Percentiles rank a stretch among this genome's conserved stretches.
Conservation (phyloP, 352 stramenopile genomes). For the Paralagenidium karlingii region DNA sequence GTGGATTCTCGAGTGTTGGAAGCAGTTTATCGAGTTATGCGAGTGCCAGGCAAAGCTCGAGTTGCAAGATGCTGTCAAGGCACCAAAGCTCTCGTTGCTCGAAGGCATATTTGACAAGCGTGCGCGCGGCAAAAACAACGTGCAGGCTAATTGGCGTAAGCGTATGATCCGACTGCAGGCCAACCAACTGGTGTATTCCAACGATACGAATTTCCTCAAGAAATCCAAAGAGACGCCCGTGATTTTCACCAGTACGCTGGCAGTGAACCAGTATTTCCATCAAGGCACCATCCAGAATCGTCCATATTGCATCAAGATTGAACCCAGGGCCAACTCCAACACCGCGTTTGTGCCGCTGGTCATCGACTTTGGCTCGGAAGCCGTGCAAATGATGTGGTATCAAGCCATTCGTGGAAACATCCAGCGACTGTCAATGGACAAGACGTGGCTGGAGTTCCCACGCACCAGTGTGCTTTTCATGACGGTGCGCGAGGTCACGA, state of each 20-base stretch:
- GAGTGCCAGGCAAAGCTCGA: conserved; percentile 49
- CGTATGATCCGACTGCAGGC: conserved; percentile 33
- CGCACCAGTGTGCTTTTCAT: conserved; percentile 33
- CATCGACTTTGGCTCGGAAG: conserved; percentile 40
- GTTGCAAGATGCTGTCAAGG: conserved; percentile 19
- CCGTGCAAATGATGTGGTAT: conserved; percentile 42
- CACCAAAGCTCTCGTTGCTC: conserved; percentile 19
- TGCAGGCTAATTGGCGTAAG: conserved; percentile 69
- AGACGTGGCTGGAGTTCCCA: conserved; percentile 37
- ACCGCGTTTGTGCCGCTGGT: conserved; percentile 51
- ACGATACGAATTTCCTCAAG: conserved; percentile 42
- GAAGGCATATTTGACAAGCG: conserved; percentile 47
- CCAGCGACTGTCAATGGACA: conserved; percentile 39
- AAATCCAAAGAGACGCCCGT: conserved; percentile 29
- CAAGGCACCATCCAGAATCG: conserved; percentile 45
- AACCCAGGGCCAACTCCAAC: conserved; percentile 22
- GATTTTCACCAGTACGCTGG: conserved; percentile 17
- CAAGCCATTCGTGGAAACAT: conserved; percentile 51
- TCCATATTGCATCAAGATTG: conserved; percentile 50
- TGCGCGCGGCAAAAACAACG: conserved; percentile 21
- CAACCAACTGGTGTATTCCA: conserved; percentile 38
- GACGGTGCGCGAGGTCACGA: conserved; percentile 38
- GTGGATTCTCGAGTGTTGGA: conserved; percentile 43
- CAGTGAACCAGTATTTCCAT: conserved; percentile 35
- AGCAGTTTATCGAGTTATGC: conserved; percentile 37